These are phyloP conservation scores for Moesziomyces parantarcticus DNA, from an alignment of 1,284 basidiomycete genomes.

Conservation along the genomic window DNA sequence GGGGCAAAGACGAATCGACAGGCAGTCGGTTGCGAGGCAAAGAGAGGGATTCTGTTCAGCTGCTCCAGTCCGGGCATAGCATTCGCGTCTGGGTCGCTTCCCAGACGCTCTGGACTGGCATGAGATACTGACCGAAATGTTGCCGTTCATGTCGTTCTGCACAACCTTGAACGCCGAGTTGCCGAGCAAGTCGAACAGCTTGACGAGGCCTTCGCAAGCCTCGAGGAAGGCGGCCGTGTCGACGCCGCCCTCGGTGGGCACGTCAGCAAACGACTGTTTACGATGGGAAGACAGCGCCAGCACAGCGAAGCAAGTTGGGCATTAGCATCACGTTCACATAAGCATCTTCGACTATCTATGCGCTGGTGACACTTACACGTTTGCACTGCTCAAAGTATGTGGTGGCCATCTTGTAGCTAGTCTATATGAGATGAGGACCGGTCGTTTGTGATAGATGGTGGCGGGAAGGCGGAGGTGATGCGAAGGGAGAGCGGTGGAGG, in stretches of 20 bases:
- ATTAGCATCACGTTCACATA: slow-evolving; percentile 2
- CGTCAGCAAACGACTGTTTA: slow-evolving; percentile 72
- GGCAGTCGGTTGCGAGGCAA: no score
- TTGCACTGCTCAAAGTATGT: slow-evolving; percentile 52
- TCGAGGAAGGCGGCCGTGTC: slow-evolving; percentile 89
- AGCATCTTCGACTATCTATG: no score
- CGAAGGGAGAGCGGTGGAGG: neutral
- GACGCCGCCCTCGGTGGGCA: slow-evolving; percentile 87
- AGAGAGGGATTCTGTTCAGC: neutral
- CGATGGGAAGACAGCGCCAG: neutral
- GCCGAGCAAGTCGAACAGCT: slow-evolving; percentile 93
- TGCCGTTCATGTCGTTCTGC: slow-evolving; percentile 87
- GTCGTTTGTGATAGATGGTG: neutral
- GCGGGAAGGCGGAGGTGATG: neutral
- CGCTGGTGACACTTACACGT: slow-evolving; percentile 22
- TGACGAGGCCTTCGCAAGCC: slow-evolving; percentile 87
- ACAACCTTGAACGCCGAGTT: slow-evolving; percentile 87
- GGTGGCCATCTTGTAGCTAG: slow-evolving; percentile 17
- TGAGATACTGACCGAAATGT: slow-evolving; percentile 74
- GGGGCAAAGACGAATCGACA: slow-evolving; percentile 1
- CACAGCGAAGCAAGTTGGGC: neutral
- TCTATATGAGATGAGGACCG: neutral
- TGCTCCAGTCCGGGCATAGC: neutral
- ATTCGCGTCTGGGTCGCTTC: neutral
- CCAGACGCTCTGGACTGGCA: neutral